A percentile compares a stretch with the other conserved stretches of the same genome.
phyloP scores from a whole-genome alignment of 495 filamentous ascomycete genomes.

The Opeltia flavorubescens region DNA sequence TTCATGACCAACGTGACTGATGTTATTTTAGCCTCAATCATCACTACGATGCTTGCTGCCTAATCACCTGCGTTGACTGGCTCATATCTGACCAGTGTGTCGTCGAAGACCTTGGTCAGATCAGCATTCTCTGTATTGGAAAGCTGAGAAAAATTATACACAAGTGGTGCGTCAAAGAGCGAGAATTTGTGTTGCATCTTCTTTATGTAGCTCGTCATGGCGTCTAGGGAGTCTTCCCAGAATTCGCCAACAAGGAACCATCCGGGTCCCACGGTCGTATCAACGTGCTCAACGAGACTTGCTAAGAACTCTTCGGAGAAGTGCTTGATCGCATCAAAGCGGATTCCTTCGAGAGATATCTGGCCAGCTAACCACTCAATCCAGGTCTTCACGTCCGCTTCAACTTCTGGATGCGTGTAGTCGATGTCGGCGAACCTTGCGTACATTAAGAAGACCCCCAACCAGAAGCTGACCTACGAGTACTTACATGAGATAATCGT shows the following conservation, averaged over 20 bases:
- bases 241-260: constrained; percentile 64
- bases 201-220: constrained; percentile 43
- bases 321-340: constrained; percentile 66
- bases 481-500: constrained; percentile 43
- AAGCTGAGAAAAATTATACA: constrained; percentile 46
- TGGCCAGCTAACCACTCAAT: constrained; percentile 48
- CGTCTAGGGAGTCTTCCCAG: constrained; percentile 46
- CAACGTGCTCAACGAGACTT: constrained; percentile 41
- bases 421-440: constrained; percentile 44
- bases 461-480: constrained; percentile 15
- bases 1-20: constrained; percentile 19
- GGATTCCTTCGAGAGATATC: constrained; percentile 47
- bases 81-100: constrained; percentile 39
- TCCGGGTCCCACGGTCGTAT: constrained; percentile 30
- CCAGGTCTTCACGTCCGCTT: constrained; percentile 50
- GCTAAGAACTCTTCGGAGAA: constrained; percentile 50
- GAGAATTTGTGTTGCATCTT: constrained; percentile 42
- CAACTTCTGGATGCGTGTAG: constrained; percentile 50
- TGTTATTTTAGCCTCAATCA: neutral
- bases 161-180: constrained; percentile 55
- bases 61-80: constrained; percentile 51
- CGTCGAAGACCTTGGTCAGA: constrained; percentile 45
- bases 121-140: constrained; percentile 39
- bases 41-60: neutral
- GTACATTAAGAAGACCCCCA: constrained; percentile 17